Percentiles rank a stretch among this genome's conserved stretches.
Conservation (phyloP, 176 grass and related monocot species). For the Panicum miliaceum region DNA sequence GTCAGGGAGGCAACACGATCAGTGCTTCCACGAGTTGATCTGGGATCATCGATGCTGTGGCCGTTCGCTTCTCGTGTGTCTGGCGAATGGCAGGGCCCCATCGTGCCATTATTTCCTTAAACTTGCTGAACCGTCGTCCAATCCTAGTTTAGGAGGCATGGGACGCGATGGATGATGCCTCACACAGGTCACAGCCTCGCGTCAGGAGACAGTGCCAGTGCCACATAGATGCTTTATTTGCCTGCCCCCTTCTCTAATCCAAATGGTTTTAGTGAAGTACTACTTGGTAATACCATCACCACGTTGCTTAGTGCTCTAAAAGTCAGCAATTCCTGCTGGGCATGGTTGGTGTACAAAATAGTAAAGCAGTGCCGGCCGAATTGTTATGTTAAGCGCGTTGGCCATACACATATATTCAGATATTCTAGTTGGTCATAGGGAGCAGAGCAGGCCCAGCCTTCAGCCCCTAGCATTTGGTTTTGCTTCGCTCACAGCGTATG, state of each 20-base stretch:
- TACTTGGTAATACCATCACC: not conserved
- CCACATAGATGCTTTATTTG: not conserved
- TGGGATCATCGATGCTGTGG: not conserved
- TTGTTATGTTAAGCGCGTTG: not conserved
- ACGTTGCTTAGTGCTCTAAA: constrained; percentile 3
- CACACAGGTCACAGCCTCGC: not conserved
- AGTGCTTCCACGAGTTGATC: not conserved
- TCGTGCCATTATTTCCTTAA: not conserved
- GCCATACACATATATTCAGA: not conserved
- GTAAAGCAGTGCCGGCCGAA: not conserved
- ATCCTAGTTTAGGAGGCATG: not conserved
- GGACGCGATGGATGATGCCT: not conserved
- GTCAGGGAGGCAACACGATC: not conserved
- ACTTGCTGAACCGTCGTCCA: not conserved
- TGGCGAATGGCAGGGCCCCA: no score
- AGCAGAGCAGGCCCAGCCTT: not conserved
- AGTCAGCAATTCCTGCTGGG: not conserved
- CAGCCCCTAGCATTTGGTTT: not conserved
- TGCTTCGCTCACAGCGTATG: not conserved
- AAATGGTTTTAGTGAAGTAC: not conserved
- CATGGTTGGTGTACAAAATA: not conserved
- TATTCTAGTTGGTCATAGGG: not conserved
- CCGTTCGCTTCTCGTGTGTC: no score
- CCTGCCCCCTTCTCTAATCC: not conserved
- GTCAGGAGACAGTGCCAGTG: not conserved